A percentile compares a stretch with the other conserved stretches of the same genome.
Conservation (phyloP, 1,284 basidiomycete species). For the Trametes sp. region DNA sequence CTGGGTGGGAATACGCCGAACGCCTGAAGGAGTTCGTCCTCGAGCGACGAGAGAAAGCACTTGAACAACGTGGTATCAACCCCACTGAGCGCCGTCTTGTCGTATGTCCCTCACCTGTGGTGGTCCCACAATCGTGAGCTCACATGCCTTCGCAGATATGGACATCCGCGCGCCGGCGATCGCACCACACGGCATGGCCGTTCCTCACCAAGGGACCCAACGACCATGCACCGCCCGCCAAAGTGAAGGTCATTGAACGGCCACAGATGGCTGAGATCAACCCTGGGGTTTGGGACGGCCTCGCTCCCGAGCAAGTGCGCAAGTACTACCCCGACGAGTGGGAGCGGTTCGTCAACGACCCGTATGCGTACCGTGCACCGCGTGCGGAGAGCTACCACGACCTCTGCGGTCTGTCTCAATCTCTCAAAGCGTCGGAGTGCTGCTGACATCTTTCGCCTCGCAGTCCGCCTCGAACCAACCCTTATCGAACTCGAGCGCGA, state of each 20-base stretch:
- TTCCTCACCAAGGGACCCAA: slow-evolving; percentile 64
- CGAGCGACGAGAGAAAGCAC: slow-evolving; percentile 72
- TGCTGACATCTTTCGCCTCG: neutral
- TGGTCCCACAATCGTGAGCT: neutral
- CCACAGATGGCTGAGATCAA: slow-evolving; percentile 98
- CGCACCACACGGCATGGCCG: slow-evolving; percentile 96
- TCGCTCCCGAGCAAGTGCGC: slow-evolving; percentile 90
- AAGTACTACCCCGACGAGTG: slow-evolving; percentile 94
- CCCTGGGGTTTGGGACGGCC: slow-evolving; percentile 95
- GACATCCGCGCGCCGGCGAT: slow-evolving; percentile 93
- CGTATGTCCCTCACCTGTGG: slow-evolving; percentile 52
- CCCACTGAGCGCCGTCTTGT: slow-evolving; percentile 75
- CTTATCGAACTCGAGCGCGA: slow-evolving; percentile 87
- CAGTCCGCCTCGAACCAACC: slow-evolving; percentile 82
- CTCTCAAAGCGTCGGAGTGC: neutral
- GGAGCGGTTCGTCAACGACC: slow-evolving; percentile 91
- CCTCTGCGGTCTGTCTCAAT: slow-evolving; percentile 65
- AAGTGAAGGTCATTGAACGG: slow-evolving; percentile 90
- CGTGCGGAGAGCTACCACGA: slow-evolving; percentile 96
- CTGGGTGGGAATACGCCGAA: slow-evolving; percentile 95
- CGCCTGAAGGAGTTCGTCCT: slow-evolving; percentile 86
- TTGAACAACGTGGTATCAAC: slow-evolving; percentile 72
- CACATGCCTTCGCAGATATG: slow-evolving; percentile 72
- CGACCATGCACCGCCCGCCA: slow-evolving; percentile 41
- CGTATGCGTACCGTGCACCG: slow-evolving; percentile 92